Evolutionary conservation across 768 basidiomycete genomes (phyloP), one percentile per base, ranked within the genome.

Genomic region (Suillus occidentalis): DNA sequence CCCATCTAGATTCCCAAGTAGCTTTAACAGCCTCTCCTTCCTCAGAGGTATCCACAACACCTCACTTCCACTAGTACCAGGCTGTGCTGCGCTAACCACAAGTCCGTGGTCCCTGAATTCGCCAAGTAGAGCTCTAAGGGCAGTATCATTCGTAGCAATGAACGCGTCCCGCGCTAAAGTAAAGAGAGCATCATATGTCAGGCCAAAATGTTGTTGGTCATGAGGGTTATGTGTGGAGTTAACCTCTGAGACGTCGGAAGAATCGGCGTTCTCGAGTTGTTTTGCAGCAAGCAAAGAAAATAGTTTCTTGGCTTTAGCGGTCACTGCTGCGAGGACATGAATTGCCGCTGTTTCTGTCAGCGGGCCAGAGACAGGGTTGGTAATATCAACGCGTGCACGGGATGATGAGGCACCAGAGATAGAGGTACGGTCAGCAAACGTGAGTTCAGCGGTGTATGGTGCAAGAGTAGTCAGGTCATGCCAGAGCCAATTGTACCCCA

Each of bases 101-200:
- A 98, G 73, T 3, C 87, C 87, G 68, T 99, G 97, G 75, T 99
- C 97, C 70, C 86, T 85, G 76, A 96, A 99, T 76, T 99, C 97
- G 14, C 89, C 89, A 60, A 99, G 78, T 40, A 97, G 80, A 10
- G 93, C 85, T 50, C 91, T 83, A 71, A 97, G 81, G 43, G 94
- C 87, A 4, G 89, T 91, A 69, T 96, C 95, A 74, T 88, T 95
- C 47, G 91, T 89, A 12, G 96, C 95, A 57, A 98, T 86, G 69
- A 98, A 97, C 56, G 91, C 84, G 57, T 92, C 91, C 61, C 90
- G 80, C 10, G 94, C 93, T 18, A 85, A 76, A 63, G 83, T 86
- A 77, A 94, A 95, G 16, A 95, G 76, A 9, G 84, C 82, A 66
- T 90, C 86, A 67, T 90, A 89, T 31, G 80, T 81, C 65, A 88